phyloP scores from a whole-genome alignment of 2,329 filamentous ascomycete species.

The Epichloe sibirici region DNA sequence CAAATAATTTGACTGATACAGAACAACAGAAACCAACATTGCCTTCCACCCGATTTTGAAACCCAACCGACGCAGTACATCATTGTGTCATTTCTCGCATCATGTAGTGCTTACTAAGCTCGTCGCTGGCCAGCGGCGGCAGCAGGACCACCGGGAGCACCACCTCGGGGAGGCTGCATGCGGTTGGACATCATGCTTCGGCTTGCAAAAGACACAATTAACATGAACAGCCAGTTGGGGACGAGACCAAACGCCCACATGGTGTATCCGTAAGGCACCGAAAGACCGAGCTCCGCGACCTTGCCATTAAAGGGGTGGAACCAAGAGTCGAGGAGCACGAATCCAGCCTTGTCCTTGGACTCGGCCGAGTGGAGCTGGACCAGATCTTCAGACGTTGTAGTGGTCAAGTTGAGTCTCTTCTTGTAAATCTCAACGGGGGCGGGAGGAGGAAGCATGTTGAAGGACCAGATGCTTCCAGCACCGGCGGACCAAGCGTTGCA shows the following conservation, averaged over 20 bases:
- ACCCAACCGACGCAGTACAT: not conserved
- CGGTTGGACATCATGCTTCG: conserved; percentile 53
- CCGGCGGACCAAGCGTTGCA: conserved; percentile 62
- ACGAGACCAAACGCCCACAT: conserved; percentile 55
- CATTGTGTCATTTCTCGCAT: not conserved
- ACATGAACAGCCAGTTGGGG: conserved; percentile 69
- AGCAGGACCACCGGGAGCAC: conserved; percentile 7
- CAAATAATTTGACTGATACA: not conserved
- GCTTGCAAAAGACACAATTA: conserved; percentile 60
- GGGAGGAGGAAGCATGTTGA: conserved; percentile 53
- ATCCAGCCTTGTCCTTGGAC: conserved; percentile 39
- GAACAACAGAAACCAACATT: not conserved
- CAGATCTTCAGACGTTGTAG: conserved; percentile 51
- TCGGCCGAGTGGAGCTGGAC: conserved; percentile 43
- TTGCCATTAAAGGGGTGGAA: conserved; percentile 68
- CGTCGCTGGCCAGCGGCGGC: conserved; percentile 4
- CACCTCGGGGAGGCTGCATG: conserved; percentile 12
- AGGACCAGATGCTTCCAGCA: conserved; percentile 53
- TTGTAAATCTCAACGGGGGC: conserved; percentile 51
- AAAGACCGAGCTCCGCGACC: conserved; percentile 48
- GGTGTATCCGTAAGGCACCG: conserved; percentile 52
- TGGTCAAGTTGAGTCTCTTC: conserved; percentile 57
- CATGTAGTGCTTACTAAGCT: not conserved
- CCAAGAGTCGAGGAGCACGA: conserved; percentile 42
- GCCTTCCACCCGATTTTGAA: not conserved